Percentiles rank a stretch among this genome's conserved stretches.
Conservation (phyloP, 345 rosid genomes). For the Salix arbutifolia region DNA sequence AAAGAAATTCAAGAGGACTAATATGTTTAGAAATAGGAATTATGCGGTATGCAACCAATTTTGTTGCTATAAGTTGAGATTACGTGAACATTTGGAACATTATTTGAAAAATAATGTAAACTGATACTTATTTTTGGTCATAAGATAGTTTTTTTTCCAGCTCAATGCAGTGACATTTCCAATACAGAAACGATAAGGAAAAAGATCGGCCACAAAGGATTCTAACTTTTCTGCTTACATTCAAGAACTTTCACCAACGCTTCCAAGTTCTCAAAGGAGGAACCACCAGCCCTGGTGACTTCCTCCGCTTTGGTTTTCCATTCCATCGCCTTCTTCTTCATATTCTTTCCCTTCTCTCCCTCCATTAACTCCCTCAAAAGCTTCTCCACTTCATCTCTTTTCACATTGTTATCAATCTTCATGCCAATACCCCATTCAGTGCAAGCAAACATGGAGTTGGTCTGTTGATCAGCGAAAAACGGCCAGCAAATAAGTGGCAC, state of each 20-base stretch:
- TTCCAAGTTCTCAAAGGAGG: not conserved
- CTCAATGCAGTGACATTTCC: too few species aligned
- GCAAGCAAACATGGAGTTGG: constrained; percentile 7
- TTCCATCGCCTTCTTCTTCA: not conserved
- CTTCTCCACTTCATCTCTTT: constrained; percentile 10
- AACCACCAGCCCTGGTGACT: not conserved
- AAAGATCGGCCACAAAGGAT: too few species aligned
- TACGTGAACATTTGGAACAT: too few species aligned
- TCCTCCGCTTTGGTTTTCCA: constrained; percentile 4
- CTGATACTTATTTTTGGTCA: too few species aligned
- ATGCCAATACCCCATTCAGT: not conserved
- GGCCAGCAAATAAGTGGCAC: constrained; percentile 10
- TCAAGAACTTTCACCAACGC: not conserved
- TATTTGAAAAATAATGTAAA: too few species aligned
- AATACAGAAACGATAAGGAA: too few species aligned
- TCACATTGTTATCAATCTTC: not conserved
- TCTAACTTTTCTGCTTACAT: too few species aligned
- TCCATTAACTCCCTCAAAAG: not conserved
- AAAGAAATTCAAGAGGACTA: too few species aligned
- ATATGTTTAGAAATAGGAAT: too few species aligned
- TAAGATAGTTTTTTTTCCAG: too few species aligned
- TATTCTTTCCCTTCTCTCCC: not conserved
- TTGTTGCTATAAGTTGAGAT: too few species aligned
- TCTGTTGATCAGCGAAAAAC: not conserved
- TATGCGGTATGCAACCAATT: too few species aligned